Conservation (phyloP, 345 rosid genomes). For the Boechera divaricarpa region DNA sequence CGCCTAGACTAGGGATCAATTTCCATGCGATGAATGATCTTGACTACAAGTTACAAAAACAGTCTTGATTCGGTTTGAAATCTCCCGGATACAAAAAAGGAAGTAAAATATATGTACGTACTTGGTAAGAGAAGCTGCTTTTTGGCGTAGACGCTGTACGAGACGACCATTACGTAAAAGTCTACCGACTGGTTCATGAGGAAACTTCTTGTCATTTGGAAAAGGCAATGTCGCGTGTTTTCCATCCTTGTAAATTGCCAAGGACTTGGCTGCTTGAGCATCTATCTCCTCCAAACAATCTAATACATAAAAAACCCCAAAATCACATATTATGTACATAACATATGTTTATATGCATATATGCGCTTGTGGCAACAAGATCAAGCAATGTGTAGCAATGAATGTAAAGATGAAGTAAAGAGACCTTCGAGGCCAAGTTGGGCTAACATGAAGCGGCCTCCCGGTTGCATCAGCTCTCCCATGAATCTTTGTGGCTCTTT, state of each 20-base stretch:
- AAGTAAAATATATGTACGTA: slow-evolving; percentile 2
- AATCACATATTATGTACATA: neutral
- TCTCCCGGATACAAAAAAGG: neutral
- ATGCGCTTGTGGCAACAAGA: slow-evolving; percentile 13
- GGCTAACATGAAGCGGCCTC: slow-evolving; percentile 63
- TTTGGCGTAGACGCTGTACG: slow-evolving; percentile 42
- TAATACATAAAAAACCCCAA: neutral
- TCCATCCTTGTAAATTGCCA: slow-evolving; percentile 40
- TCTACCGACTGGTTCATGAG: slow-evolving; percentile 35
- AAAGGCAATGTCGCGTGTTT: slow-evolving; percentile 15
- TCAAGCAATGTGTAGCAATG: neutral
- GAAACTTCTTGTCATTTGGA: slow-evolving; percentile 31
- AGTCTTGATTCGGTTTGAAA: too few relatives aligned
- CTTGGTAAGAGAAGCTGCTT: slow-evolving; percentile 46
- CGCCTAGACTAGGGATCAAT: too few relatives aligned
- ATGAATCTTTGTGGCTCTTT: slow-evolving; percentile 65
- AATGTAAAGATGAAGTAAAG: neutral
- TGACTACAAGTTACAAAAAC: too few relatives aligned
- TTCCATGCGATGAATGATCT: too few relatives aligned
- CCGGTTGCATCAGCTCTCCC: slow-evolving; percentile 74
- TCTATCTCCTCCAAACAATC: slow-evolving; percentile 51
- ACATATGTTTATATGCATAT: neutral
- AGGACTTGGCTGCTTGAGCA: slow-evolving; percentile 24
- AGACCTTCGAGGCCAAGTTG: slow-evolving; percentile 70
- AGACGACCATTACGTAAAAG: slow-evolving; percentile 44